These are phyloP conservation scores for Odonthalia washingtoniensis DNA, from an alignment of 31 red algal genomes.

Conservation along the genomic window DNA sequence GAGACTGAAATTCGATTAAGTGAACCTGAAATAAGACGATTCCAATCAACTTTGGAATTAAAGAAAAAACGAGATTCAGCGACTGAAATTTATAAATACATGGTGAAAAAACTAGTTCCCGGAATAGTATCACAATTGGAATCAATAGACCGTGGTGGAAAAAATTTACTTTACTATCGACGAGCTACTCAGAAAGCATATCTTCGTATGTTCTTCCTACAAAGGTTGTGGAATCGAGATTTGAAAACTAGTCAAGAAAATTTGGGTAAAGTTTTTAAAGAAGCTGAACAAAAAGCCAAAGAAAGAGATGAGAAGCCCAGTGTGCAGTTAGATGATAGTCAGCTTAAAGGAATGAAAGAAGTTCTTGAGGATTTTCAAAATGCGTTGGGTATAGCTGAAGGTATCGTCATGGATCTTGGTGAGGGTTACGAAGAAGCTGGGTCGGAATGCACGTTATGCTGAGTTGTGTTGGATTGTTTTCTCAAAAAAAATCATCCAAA, in stretches of 20 bases:
- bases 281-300: neutral
- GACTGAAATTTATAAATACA: too few species aligned
- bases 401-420: neutral
- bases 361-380: neutral
- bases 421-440: slow-evolving; percentile 9
- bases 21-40: too few species aligned
- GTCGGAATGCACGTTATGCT: neutral
- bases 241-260: neutral
- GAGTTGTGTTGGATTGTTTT: too few species aligned
- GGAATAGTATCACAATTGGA: too few species aligned
- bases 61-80: too few species aligned
- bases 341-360: neutral
- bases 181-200: too few species aligned
- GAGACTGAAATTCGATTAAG: too few species aligned
- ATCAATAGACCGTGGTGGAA: too few species aligned
- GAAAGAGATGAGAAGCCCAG: neutral
- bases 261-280: neutral
- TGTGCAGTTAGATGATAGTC: neutral
- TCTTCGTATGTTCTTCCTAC: neutral
- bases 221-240: slow-evolving; percentile 12
- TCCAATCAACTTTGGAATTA: too few species aligned
- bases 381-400: neutral
- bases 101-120: too few species aligned
- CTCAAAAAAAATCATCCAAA: too few species aligned
- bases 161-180: too few species aligned